Conservation (phyloP, 1,139 yeast species). For the Kurtzmaniella quercitrusa region DNA sequence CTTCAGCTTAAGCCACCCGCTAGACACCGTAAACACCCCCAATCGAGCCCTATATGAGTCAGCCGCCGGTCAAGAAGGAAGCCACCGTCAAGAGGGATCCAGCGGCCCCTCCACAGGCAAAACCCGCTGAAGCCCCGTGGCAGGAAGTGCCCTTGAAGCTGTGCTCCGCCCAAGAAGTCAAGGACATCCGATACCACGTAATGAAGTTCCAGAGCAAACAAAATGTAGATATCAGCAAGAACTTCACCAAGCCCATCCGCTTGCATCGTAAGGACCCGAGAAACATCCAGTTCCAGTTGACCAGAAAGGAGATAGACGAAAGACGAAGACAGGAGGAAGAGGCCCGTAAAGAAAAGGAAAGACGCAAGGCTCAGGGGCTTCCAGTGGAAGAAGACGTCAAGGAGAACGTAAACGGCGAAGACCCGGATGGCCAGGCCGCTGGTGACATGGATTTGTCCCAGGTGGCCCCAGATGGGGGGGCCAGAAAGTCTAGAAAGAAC, state of each 20-base stretch:
- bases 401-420: slow-evolving; percentile 1
- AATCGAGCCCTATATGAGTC: slow-evolving; percentile 15
- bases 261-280: slow-evolving; percentile 91
- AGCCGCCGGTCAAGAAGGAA: slow-evolving; percentile 25
- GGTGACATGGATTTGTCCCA: slow-evolving; percentile 53
- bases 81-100: slow-evolving; percentile 8
- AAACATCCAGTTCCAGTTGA: slow-evolving; percentile 79
- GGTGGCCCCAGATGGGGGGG: slow-evolving; percentile 94
- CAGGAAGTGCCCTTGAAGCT: slow-evolving; percentile 71
- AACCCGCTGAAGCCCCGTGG: slow-evolving; percentile 29
- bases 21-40: background rate
- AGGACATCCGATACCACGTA: slow-evolving; percentile 74
- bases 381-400: slow-evolving; percentile 8
- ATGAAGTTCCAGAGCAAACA: slow-evolving; percentile 74
- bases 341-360: slow-evolving; percentile 19
- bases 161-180: slow-evolving; percentile 67
- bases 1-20: slow-evolving; percentile 4
- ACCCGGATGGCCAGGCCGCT: background rate
- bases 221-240: slow-evolving; percentile 63
- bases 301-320: slow-evolving; percentile 56
- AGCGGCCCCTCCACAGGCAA: slow-evolving; percentile 4
- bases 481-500: slow-evolving; percentile 61
- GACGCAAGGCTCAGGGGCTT: slow-evolving; percentile 28
- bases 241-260: slow-evolving; percentile 78
- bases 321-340: slow-evolving; percentile 48